Percentiles rank a stretch among this genome's conserved stretches.
These are phyloP conservation scores for Ophiostoma tasmaniense DNA, from an alignment of 2,329 filamentous ascomycete species.

Conservation along the genomic window DNA sequence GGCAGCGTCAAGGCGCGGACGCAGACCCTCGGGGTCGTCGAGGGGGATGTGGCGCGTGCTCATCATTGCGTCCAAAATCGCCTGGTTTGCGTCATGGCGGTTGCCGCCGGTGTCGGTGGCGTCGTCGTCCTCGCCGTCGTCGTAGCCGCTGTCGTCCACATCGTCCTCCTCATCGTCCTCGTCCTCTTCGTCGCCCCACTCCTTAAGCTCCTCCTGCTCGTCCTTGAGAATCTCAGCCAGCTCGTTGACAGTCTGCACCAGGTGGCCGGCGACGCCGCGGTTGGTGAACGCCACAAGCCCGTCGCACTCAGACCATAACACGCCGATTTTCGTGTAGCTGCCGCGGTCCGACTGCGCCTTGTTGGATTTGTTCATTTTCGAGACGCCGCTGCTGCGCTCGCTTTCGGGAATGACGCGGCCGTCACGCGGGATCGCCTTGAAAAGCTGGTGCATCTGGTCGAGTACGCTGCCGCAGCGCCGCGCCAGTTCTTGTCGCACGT, in stretches of 20 bases:
- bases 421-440: constrained; percentile 51
- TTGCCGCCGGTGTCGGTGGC: constrained; percentile 22
- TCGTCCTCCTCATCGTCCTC: constrained; percentile 43
- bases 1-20: constrained; percentile 55
- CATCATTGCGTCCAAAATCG: constrained; percentile 61
- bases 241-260: constrained; percentile 63
- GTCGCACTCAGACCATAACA: constrained; percentile 81
- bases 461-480: constrained; percentile 52
- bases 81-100: constrained; percentile 38
- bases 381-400: constrained; percentile 36
- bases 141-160: constrained; percentile 31
- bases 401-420: constrained; percentile 42
- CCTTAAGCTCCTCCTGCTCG: constrained; percentile 75
- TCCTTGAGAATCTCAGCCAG: constrained; percentile 70
- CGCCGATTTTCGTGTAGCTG: constrained; percentile 59
- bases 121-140: constrained; percentile 24
- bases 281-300: constrained; percentile 54
- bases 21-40: constrained; percentile 55
- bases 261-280: constrained; percentile 60
- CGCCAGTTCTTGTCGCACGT: constrained; percentile 36
- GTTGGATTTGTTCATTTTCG: not conserved
- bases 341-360: constrained; percentile 33
- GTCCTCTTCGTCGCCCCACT: constrained; percentile 69
- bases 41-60: constrained; percentile 52
- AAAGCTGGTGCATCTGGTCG: constrained; percentile 51